Conservation (phyloP, 1,284 basidiomycete species). For the Ganoderma resinaceum region DNA sequence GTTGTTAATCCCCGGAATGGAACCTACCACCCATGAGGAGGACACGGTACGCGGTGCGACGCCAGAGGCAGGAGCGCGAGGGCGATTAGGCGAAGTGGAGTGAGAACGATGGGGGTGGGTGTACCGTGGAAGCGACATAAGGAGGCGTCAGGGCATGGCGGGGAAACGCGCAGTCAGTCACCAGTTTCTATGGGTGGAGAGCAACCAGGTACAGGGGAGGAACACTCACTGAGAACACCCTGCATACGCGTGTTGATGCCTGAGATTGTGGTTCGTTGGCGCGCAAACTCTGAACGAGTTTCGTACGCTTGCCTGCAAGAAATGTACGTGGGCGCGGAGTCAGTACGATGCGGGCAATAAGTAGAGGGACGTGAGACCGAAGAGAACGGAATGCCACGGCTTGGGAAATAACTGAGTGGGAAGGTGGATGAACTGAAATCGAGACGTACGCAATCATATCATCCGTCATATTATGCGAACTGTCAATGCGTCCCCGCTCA, state of each 20-base stretch:
- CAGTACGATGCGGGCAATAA: conserved; percentile 9
- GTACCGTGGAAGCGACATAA: background rate
- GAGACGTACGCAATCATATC: conserved; percentile 82
- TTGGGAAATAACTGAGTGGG: background rate
- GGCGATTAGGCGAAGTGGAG: background rate
- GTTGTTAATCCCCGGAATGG: conserved; percentile 94
- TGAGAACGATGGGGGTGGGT: background rate
- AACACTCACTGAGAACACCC: conserved; percentile 76
- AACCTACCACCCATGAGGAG: conserved; percentile 52
- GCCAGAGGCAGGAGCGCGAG: background rate
- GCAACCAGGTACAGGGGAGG: background rate
- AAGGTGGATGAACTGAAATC: background rate
- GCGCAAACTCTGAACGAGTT: conserved; percentile 93
- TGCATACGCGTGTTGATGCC: conserved; percentile 87
- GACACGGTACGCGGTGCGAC: background rate
- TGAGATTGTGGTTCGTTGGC: conserved; percentile 79
- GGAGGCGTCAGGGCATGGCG: background rate
- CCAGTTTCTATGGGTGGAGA: conserved; percentile 2
- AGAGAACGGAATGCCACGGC: background rate
- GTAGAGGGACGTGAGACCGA: background rate
- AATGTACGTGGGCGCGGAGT: background rate
- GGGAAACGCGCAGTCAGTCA: conserved; percentile 12
- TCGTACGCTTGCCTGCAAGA: conserved; percentile 91
- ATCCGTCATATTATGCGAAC: conserved; percentile 94
- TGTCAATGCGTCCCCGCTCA: conserved; percentile 91